Evolutionary conservation across 257 asterid genomes (phyloP).

Genomic region (Solanum habrochaites): DNA sequence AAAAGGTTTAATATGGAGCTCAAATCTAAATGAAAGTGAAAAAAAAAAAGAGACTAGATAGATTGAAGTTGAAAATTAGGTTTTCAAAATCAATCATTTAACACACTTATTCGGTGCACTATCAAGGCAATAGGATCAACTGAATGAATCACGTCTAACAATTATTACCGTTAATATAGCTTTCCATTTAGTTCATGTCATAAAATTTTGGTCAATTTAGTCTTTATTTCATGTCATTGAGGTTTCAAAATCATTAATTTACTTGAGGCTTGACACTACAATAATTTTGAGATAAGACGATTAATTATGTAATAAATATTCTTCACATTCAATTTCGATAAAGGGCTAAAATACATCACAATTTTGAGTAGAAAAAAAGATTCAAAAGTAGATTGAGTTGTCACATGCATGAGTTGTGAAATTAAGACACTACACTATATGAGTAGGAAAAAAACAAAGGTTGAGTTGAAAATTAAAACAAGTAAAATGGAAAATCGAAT

Average conservation of each 20-base stretch:
- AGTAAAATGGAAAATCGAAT: neutral
- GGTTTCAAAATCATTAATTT: neutral
- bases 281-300: neutral
- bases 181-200: neutral
- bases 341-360: neutral
- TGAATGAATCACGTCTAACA: neutral
- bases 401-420: neutral
- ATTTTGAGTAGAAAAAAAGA: neutral
- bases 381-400: neutral
- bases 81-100: neutral
- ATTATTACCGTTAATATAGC: neutral
- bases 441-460: neutral
- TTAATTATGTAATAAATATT: neutral
- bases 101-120: neutral
- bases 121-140: neutral
- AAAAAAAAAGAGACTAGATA: neutral
- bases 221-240: neutral
- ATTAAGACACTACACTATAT: neutral
- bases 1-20: neutral
- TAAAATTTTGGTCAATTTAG: neutral
- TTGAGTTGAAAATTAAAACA: neutral
- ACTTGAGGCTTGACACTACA: neutral
- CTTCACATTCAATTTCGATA: neutral
- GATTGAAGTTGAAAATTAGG: neutral
- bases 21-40: neutral